Evolutionary conservation across 169 alveolate species (phyloP), one percentile per base, ranked within the genome.

Genomic region (Plasmodium ovale): DNA sequence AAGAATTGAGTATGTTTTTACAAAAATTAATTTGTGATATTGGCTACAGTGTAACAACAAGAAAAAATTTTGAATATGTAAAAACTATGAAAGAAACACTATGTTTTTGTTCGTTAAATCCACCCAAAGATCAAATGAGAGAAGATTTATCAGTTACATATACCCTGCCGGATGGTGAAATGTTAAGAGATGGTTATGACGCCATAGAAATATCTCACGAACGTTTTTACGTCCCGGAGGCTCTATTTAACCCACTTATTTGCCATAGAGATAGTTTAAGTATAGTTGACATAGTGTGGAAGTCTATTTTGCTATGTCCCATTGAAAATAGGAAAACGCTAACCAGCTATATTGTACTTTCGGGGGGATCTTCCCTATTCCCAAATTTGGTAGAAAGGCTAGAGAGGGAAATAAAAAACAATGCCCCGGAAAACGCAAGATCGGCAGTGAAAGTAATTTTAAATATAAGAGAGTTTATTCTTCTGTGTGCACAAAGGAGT

Each of bases 211-310:
- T 96, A 53, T 92, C 95, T 25, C 94, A 94, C 44, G 96, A 96
- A 72, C 93, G 97, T 64, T 95, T 95, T 56, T 95, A 94, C 79
- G 97, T 94, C 29, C 95, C 97, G 19, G 98, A 96, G 56, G 95
- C 93, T 39, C 67, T 96, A 27, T 96, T 96, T 85, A 95, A 95
- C 82, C 97, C 97, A 39, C 49, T 19, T 4, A 77, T 93, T 1
- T 64, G 93, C 39, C 91, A 89, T 10, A 72, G 79, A 42, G 94
- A 88, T 44, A 87, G 49, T 35, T 92, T 93, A 54, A 85, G 94
- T 19, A 73, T 93, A 9, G 92, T 87, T 33, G 90, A 68, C 42
- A 70, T 88, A 25, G 91, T 93, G 25, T 93, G 95, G 95, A 87
- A 93, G 25, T 84, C 95, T 19, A 88, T 93, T 69, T 73, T 70